Conservation (phyloP, 2,329 filamentous ascomycete genomes). For the Talaromyces amestolkiae region DNA sequence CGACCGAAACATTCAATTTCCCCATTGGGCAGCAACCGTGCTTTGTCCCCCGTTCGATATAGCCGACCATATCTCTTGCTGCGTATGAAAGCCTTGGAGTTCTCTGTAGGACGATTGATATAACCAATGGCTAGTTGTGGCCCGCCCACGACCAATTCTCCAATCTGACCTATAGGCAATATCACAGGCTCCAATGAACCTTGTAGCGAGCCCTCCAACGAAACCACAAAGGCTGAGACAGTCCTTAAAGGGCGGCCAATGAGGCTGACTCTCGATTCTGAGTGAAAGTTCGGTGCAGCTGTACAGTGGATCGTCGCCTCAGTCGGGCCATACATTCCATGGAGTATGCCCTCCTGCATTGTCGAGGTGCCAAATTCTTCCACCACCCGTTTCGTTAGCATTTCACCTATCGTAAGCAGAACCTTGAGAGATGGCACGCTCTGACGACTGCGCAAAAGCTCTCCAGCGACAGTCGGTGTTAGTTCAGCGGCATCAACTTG, state of each 20-base stretch:
- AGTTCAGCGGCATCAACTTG: slow-evolving; percentile 80
- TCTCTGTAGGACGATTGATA: slow-evolving; percentile 76
- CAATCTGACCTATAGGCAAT: slow-evolving; percentile 64
- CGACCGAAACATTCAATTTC: slow-evolving; percentile 80
- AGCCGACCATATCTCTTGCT: slow-evolving; percentile 63
- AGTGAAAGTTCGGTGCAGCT: slow-evolving; percentile 62
- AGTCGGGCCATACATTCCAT: slow-evolving; percentile 93
- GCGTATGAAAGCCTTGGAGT: slow-evolving; percentile 66
- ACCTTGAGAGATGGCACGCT: slow-evolving; percentile 67
- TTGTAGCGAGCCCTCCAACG: slow-evolving; percentile 38
- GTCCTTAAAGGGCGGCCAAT: slow-evolving; percentile 79
- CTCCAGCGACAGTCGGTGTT: slow-evolving; percentile 82
- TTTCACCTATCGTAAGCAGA: slow-evolving; percentile 86
- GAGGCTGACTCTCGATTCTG: slow-evolving; percentile 58
- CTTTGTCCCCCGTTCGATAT: slow-evolving; percentile 85
- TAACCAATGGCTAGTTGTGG: slow-evolving; percentile 77
- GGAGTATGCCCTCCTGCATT: slow-evolving; percentile 62
- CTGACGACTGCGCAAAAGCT: slow-evolving; percentile 65
- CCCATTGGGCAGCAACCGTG: slow-evolving; percentile 64
- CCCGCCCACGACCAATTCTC: slow-evolving; percentile 80
- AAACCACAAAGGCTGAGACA: slow-evolving; percentile 72
- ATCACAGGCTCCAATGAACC: slow-evolving; percentile 45
- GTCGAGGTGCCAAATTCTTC: slow-evolving; percentile 69
- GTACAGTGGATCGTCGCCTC: slow-evolving; percentile 92
- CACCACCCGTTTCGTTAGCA: slow-evolving; percentile 76